phyloP scores from a whole-genome alignment of 2,329 filamentous ascomycete species.

The Calonectria pseudoturangicola region DNA sequence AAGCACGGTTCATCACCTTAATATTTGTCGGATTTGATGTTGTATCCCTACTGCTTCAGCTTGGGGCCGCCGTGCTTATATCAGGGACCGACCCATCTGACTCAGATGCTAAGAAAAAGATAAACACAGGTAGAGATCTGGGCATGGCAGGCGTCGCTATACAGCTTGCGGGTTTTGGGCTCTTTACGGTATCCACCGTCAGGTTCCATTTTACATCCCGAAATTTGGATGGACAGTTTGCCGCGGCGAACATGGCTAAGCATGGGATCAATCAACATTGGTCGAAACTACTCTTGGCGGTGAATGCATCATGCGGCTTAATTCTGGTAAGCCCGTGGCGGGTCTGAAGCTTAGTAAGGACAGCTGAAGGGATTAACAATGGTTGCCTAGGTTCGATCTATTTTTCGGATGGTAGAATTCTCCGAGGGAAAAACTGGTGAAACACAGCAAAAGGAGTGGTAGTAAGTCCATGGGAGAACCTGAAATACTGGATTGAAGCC shows the following conservation, averaged over 20 bases:
- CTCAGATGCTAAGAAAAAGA: slow-evolving; percentile 55
- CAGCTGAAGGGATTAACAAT: neutral
- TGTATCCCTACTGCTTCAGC: slow-evolving; percentile 61
- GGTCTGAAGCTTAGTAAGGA: no score
- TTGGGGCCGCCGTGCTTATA: slow-evolving; percentile 63
- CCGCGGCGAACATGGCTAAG: slow-evolving; percentile 39
- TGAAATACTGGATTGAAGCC: accelerated
- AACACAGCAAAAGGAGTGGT: slow-evolving; percentile 49
- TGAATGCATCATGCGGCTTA: slow-evolving; percentile 46
- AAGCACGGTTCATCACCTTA: slow-evolving; percentile 56
- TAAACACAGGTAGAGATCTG: slow-evolving; percentile 45
- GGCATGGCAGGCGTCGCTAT: slow-evolving; percentile 55
- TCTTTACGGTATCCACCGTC: slow-evolving; percentile 66
- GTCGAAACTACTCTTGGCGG: slow-evolving; percentile 39
- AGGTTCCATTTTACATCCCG: slow-evolving; percentile 67
- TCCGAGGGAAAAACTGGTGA: slow-evolving; percentile 41
- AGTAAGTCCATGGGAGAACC: slow-evolving; percentile 35
- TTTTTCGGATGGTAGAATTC: slow-evolving; percentile 50
- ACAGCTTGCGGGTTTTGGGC: slow-evolving; percentile 66
- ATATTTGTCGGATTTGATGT: slow-evolving; percentile 65
- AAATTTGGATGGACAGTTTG: slow-evolving; percentile 40
- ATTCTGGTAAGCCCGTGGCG: slow-evolving; percentile 40
- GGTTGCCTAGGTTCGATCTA: slow-evolving; percentile 42
- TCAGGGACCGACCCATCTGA: slow-evolving; percentile 59
- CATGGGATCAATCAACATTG: slow-evolving; percentile 42